Evolutionary conservation across 352 stramenopile species (phyloP).

Genomic region (Pythium pyrilobum): DNA sequence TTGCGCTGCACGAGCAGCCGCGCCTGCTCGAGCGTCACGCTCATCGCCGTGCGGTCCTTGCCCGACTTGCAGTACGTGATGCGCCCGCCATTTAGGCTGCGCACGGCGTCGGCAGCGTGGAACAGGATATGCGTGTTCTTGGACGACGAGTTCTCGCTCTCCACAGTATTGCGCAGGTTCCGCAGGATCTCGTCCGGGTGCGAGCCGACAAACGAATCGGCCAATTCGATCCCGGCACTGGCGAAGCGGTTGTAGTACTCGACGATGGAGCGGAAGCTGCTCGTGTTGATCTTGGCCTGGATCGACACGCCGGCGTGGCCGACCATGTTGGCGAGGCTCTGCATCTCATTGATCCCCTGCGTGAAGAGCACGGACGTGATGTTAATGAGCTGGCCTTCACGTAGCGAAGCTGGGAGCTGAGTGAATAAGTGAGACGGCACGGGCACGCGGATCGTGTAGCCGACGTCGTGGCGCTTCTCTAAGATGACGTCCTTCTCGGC

Average conservation of each 20-base stretch:
- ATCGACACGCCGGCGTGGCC: constrained; percentile 75
- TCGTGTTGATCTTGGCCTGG: constrained; percentile 80
- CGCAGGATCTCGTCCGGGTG: constrained; percentile 65
- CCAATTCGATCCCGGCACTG: constrained; percentile 29
- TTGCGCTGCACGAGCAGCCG: constrained; percentile 83
- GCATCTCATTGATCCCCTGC: constrained; percentile 93
- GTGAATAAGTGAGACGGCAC: constrained; percentile 38
- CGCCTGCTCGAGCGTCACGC: constrained; percentile 93
- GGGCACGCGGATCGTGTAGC: constrained; percentile 65
- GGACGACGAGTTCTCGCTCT: constrained; percentile 64
- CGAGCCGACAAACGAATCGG: constrained; percentile 47
- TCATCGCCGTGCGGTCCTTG: constrained; percentile 98
- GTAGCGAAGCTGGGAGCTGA: constrained; percentile 46
- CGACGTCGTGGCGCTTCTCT: constrained; percentile 50
- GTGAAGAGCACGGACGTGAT: constrained; percentile 83
- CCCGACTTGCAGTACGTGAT: constrained; percentile 98
- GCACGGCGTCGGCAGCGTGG: constrained; percentile 77
- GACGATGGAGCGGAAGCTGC: constrained; percentile 59
- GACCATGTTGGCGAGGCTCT: constrained; percentile 89
- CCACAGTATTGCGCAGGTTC: constrained; percentile 57
- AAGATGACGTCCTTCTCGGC: constrained; percentile 41
- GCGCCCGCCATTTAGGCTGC: constrained; percentile 88
- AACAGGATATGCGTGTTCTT: constrained; percentile 89
- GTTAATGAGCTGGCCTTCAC: constrained; percentile 45
- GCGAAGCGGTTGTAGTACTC: constrained; percentile 75